phyloP scores from a whole-genome alignment of 2,329 filamentous ascomycete species.

The Juglanconis sp. region DNA sequence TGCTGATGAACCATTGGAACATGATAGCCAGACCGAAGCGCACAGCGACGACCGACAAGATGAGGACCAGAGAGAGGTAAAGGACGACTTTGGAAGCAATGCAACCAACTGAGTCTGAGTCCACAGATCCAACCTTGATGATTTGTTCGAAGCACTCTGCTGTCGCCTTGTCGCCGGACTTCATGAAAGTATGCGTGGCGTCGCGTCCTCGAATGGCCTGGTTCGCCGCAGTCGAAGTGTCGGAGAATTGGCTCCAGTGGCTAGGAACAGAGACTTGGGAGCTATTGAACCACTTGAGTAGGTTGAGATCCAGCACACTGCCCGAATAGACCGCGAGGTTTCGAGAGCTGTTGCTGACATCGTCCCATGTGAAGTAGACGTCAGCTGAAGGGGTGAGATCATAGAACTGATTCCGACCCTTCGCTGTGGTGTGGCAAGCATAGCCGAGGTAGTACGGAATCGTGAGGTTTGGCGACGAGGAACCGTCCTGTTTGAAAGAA shows the following conservation, averaged over 20 bases:
- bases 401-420: conserved; percentile 74
- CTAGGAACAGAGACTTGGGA: conserved; percentile 72
- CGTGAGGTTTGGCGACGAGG: conserved; percentile 70
- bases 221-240: conserved; percentile 59
- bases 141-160: conserved; percentile 89
- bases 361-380: conserved; percentile 95
- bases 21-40: conserved; percentile 86
- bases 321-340: conserved; percentile 95
- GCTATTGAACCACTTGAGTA: conserved; percentile 86
- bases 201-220: conserved; percentile 74
- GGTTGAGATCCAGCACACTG: conserved; percentile 83
- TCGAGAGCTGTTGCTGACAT: conserved; percentile 81
- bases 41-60: conserved; percentile 79
- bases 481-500: conserved; percentile 91
- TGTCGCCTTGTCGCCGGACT: conserved; percentile 71
- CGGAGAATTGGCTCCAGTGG: conserved; percentile 75
- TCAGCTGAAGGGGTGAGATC: conserved; percentile 68
- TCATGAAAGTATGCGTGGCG: conserved; percentile 83
- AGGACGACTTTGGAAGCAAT: conserved; percentile 97
- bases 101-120: conserved; percentile 93
- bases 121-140: conserved; percentile 91
- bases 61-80: conserved; percentile 88
- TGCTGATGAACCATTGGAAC: conserved; percentile 95
- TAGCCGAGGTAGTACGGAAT: conserved; percentile 78
- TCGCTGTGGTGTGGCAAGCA: conserved; percentile 75